Conservation (phyloP, 2,329 filamentous ascomycete species). For the Thermoascus crustaceus region DNA sequence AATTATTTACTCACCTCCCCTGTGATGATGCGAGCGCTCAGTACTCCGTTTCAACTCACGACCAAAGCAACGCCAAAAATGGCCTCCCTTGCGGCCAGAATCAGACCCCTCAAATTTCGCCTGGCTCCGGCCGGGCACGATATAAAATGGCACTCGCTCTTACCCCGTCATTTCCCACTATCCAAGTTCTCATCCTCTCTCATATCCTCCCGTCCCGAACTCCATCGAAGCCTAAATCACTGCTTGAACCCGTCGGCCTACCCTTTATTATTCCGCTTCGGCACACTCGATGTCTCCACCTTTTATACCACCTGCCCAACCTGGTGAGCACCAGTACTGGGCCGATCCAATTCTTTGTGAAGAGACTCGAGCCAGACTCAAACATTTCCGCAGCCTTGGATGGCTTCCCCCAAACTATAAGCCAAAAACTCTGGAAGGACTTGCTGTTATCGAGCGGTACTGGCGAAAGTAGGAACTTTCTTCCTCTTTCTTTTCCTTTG, state of each 20-base stretch:
- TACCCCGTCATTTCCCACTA: no score
- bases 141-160: slow-evolving; percentile 1
- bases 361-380: slow-evolving; percentile 17
- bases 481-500: not conserved
- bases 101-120: not conserved
- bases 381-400: slow-evolving; percentile 16
- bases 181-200: no score
- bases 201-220: not conserved
- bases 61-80: slow-evolving; percentile 2
- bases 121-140: not conserved
- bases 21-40: not conserved
- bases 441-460: slow-evolving; percentile 16
- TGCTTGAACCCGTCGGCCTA: not conserved
- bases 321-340: slow-evolving; percentile 16
- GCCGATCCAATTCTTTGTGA: slow-evolving; percentile 18
- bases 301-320: slow-evolving; percentile 6
- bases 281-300: slow-evolving; percentile 7
- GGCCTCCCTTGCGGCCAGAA: not conserved
- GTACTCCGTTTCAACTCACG: slow-evolving; percentile 1
- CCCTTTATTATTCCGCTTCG: not conserved
- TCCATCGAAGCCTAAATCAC: not conserved
- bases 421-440: slow-evolving; percentile 15
- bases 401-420: slow-evolving; percentile 20
- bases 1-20: slow-evolving; percentile 1
- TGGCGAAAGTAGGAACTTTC: slow-evolving; percentile 10